These are phyloP conservation scores for Gossypium laxum DNA, from an alignment of 441 rosid genomes.

Conservation along the genomic window DNA sequence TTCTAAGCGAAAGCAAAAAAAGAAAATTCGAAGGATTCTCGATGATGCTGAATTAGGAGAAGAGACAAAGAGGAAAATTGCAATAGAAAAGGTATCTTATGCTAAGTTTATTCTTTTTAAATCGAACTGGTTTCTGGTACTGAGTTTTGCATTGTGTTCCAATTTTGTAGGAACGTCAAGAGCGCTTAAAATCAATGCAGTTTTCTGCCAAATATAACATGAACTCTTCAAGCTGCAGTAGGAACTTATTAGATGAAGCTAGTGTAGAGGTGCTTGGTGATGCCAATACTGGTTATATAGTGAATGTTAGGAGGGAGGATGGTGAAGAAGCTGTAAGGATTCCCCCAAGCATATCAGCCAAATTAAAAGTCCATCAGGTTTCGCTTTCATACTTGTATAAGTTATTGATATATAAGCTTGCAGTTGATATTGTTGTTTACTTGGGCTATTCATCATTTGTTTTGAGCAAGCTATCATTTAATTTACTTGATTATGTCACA, in stretches of 20 bases:
- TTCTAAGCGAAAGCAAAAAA: slow-evolving; percentile 60
- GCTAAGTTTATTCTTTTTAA: slow-evolving; percentile 14
- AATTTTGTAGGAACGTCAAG: slow-evolving; percentile 85
- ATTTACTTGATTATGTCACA: neutral
- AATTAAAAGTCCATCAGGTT: slow-evolving; percentile 96
- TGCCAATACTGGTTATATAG: slow-evolving; percentile 70
- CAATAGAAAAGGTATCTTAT: slow-evolving; percentile 77
- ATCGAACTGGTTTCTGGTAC: slow-evolving; percentile 9
- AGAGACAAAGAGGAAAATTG: slow-evolving; percentile 93
- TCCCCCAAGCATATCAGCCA: slow-evolving; percentile 78
- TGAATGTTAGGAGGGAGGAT: slow-evolving; percentile 94
- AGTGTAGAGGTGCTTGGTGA: slow-evolving; percentile 79
- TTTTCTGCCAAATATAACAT: slow-evolving; percentile 60
- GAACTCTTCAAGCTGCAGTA: slow-evolving; percentile 37
- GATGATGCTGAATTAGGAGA: slow-evolving; percentile 99
- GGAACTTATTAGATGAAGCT: slow-evolving; percentile 54
- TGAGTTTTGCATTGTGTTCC: slow-evolving; percentile 20
- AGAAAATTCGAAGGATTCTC: slow-evolving; percentile 85
- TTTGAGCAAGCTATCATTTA: neutral
- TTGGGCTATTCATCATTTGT: slow-evolving; percentile 7
- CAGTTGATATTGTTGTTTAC: slow-evolving; percentile 6
- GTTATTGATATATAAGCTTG: slow-evolving; percentile 13
- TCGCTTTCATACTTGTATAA: slow-evolving; percentile 15
- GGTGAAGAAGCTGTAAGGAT: slow-evolving; percentile 93
- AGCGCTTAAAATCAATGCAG: slow-evolving; percentile 80